Evolutionary conservation across 441 rosid genomes (phyloP).

Genomic region (Aquilaria agallochum): DNA sequence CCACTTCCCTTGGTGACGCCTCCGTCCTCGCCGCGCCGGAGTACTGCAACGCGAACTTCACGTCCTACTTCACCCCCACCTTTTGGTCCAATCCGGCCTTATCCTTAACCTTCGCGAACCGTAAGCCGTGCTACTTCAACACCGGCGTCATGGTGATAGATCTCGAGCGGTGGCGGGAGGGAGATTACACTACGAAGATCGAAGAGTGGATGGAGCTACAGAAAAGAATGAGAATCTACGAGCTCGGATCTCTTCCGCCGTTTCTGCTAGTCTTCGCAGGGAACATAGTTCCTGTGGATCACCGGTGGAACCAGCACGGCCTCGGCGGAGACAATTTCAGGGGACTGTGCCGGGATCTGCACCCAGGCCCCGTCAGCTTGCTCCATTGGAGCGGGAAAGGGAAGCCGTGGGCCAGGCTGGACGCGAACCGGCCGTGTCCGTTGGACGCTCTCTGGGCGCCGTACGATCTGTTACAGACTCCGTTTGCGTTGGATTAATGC

Average conservation of each 20-base stretch:
- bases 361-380: conserved; percentile 89
- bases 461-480: conserved; percentile 78
- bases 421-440: conserved; percentile 84
- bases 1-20: conserved; percentile 51
- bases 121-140: conserved; percentile 79
- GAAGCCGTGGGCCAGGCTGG: conserved; percentile 93
- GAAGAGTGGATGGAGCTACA: conserved; percentile 97
- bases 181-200: conserved; percentile 72
- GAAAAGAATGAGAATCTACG: conserved; percentile 79
- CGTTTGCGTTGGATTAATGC: conserved; percentile 52
- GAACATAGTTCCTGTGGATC: conserved; percentile 68
- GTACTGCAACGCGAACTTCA: conserved; percentile 91
- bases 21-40: conserved; percentile 88
- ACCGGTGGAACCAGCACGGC: conserved; percentile 94
- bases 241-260: conserved; percentile 87
- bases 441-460: conserved; percentile 95
- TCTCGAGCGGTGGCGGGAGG: conserved; percentile 73
- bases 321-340: conserved; percentile 85
- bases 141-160: conserved; percentile 98
- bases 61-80: conserved; percentile 69
- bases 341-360: conserved; percentile 78
- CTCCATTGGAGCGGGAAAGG: conserved; percentile 99
- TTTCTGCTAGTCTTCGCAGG: conserved; percentile 85
- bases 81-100: conserved; percentile 90
- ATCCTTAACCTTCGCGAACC: conserved; percentile 60